phyloP scores from a whole-genome alignment of 1,139 yeast species.

The Schizosaccharomyces versatilis region DNA sequence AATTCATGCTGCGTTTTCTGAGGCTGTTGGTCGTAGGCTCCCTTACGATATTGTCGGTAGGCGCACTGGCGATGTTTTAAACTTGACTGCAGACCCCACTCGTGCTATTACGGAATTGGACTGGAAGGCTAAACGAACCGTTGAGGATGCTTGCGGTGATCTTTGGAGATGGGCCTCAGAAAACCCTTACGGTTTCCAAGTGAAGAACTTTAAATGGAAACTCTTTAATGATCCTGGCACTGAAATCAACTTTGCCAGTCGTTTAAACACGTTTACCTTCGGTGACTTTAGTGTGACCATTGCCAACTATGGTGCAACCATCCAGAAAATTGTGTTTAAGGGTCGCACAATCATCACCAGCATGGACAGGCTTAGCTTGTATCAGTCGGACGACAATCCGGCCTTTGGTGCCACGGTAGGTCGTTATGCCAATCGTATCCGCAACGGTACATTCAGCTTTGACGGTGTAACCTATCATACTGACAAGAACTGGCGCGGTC shows the following conservation, averaged over 20 bases:
- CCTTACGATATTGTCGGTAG: slow-evolving; percentile 46
- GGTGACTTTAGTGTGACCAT: slow-evolving; percentile 17
- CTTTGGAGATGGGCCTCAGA: slow-evolving; percentile 58
- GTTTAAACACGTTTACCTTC: neutral
- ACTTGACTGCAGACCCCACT: slow-evolving; percentile 48
- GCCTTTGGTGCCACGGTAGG: slow-evolving; percentile 22
- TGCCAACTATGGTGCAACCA: slow-evolving; percentile 32
- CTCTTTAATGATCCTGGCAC: neutral
- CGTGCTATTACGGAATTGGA: slow-evolving; percentile 36
- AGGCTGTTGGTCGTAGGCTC: slow-evolving; percentile 43
- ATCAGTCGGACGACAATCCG: slow-evolving; percentile 3
- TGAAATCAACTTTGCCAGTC: neutral
- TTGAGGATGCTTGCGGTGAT: slow-evolving; percentile 48
- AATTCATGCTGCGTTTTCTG: slow-evolving; percentile 42
- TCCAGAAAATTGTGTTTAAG: slow-evolving; percentile 24
- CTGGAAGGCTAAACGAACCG: slow-evolving; percentile 42
- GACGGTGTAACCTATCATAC: slow-evolving; percentile 25
- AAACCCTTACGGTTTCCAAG: slow-evolving; percentile 42
- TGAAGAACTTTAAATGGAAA: slow-evolving; percentile 5
- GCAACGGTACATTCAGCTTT: slow-evolving; percentile 25
- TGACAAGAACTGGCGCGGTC: slow-evolving; percentile 25
- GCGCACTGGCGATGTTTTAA: slow-evolving; percentile 59
- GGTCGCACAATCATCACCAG: slow-evolving; percentile 2
- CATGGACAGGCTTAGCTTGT: neutral
- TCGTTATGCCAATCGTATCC: slow-evolving; percentile 39